Percentiles rank a stretch among this genome's conserved stretches.
These are phyloP conservation scores for Candida arabinofermentans DNA, from an alignment of 805 yeast species.

Conservation along the genomic window DNA sequence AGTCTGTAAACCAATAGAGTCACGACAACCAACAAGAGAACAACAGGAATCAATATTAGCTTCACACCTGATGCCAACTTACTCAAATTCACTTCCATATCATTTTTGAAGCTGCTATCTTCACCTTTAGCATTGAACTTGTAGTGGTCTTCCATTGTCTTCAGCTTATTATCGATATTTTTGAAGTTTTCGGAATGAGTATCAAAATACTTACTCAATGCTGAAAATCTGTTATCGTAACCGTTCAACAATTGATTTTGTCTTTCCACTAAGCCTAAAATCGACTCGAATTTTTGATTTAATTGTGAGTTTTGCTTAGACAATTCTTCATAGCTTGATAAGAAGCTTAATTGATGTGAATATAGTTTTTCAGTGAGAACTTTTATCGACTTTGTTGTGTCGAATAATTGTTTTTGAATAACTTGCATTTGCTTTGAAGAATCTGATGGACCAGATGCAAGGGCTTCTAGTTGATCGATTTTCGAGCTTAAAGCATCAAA, in stretches of 20 bases:
- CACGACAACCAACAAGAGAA: constrained; percentile 36
- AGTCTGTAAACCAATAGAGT: constrained; percentile 47
- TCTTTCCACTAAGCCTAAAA: constrained; percentile 6
- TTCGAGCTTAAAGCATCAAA: neutral
- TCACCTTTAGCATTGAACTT: constrained; percentile 1
- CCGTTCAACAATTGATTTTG: constrained; percentile 16
- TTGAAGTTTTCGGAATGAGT: constrained; percentile 18
- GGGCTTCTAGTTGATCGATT: too few species aligned
- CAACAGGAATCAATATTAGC: constrained; percentile 34
- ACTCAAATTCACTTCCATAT: constrained; percentile 17
- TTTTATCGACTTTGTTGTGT: constrained; percentile 16
- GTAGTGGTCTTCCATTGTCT: constrained; percentile 12
- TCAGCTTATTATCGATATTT: constrained; percentile 13
- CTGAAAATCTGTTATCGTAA: constrained; percentile 12
- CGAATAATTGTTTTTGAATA: constrained; percentile 20
- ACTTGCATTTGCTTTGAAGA: constrained; percentile 7
- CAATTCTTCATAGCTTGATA: constrained; percentile 5
- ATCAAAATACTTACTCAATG: constrained; percentile 13
- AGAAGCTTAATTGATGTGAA: constrained; percentile 3
- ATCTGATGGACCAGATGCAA: neutral
- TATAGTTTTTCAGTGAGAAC: constrained; percentile 8
- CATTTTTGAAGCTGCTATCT: constrained; percentile 8
- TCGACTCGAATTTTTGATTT: constrained; percentile 11
- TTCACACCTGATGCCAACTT: constrained; percentile 17
- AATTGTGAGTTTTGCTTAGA: constrained; percentile 10